These are phyloP conservation scores for Metahyphopichia silvanorum DNA, from an alignment of 805 yeast species.

Conservation along the genomic window DNA sequence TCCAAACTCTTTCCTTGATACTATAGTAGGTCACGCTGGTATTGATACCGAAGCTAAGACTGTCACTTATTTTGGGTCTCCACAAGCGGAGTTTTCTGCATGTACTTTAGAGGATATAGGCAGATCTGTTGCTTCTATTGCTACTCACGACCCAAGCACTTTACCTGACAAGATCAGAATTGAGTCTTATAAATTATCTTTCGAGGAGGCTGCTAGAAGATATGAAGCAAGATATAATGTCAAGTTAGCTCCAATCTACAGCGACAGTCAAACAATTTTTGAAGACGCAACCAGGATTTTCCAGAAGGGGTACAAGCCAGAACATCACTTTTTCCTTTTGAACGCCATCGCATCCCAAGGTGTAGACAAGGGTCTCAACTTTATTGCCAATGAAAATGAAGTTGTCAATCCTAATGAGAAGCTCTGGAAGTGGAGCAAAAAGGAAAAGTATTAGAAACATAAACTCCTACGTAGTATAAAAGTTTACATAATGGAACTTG, in stretches of 20 bases:
- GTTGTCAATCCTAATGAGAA: slow-evolving; percentile 35
- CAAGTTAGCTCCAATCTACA: no score
- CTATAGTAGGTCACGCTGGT: slow-evolving; percentile 33
- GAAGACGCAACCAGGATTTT: no score
- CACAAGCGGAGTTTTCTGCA: slow-evolving; percentile 30
- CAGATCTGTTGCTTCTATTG: slow-evolving; percentile 37
- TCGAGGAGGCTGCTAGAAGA: slow-evolving; percentile 32
- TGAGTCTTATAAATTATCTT: slow-evolving; percentile 37
- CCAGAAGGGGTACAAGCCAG: slow-evolving; percentile 19
- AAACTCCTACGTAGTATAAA: no score
- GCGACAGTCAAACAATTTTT: no score
- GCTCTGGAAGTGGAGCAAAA: slow-evolving; percentile 35
- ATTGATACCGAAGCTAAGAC: slow-evolving; percentile 30
- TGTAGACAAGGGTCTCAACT: slow-evolving; percentile 16
- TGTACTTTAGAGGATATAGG: slow-evolving; percentile 43
- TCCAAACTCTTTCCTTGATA: slow-evolving; percentile 32
- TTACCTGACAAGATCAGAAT: slow-evolving; percentile 45
- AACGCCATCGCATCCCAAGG: slow-evolving; percentile 14
- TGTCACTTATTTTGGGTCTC: slow-evolving; percentile 39
- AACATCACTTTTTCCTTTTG: slow-evolving; percentile 35
- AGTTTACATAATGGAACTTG: no score
- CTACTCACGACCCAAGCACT: slow-evolving; percentile 28
- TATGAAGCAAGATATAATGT: slow-evolving; percentile 40
- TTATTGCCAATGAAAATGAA: slow-evolving; percentile 23
- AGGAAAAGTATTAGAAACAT: no score